Evolutionary conservation across 441 rosid species (phyloP).

Genomic region (Pelargonium citronellum): DNA sequence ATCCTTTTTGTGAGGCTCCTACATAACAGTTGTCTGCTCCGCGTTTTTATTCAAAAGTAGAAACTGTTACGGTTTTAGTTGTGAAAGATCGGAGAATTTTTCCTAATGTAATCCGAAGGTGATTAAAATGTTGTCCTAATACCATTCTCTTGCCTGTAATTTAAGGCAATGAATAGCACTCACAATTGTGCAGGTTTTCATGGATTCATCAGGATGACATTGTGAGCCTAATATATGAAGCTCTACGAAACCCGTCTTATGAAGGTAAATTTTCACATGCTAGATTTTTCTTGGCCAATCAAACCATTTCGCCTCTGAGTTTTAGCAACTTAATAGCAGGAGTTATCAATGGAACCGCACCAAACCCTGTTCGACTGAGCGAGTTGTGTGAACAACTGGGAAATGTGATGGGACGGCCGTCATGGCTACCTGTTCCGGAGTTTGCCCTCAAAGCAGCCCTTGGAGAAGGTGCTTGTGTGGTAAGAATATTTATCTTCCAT

Average conservation of each 20-base stretch:
- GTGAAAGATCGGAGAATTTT: background rate
- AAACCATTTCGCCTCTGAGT: background rate
- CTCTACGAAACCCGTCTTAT: slow-evolving; percentile 74
- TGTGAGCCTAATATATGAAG: slow-evolving; percentile 71
- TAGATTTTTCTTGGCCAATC: background rate
- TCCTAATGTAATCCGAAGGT: no score
- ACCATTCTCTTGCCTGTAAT: background rate
- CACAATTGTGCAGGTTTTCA: slow-evolving; percentile 57
- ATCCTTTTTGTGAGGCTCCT: background rate
- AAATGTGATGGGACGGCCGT: slow-evolving; percentile 72
- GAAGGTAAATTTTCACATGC: slow-evolving; percentile 39
- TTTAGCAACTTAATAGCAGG: slow-evolving; percentile 37
- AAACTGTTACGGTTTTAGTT: background rate
- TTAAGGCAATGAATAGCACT: background rate
- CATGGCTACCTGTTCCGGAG: slow-evolving; percentile 94
- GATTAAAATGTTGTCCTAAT: no score
- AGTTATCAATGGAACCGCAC: slow-evolving; percentile 92
- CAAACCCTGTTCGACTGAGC: slow-evolving; percentile 73
- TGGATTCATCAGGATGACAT: slow-evolving; percentile 95
- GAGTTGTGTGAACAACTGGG: slow-evolving; percentile 87
- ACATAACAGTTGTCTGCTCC: background rate
- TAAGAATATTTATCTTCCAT: slow-evolving; percentile 20
- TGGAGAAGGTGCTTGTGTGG: slow-evolving; percentile 93
- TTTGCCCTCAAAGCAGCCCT: slow-evolving; percentile 84
- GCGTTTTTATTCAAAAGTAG: background rate